These are phyloP conservation scores for Amanita fuliginea DNA, from an alignment of 768 basidiomycete genomes.

Conservation along the genomic window DNA sequence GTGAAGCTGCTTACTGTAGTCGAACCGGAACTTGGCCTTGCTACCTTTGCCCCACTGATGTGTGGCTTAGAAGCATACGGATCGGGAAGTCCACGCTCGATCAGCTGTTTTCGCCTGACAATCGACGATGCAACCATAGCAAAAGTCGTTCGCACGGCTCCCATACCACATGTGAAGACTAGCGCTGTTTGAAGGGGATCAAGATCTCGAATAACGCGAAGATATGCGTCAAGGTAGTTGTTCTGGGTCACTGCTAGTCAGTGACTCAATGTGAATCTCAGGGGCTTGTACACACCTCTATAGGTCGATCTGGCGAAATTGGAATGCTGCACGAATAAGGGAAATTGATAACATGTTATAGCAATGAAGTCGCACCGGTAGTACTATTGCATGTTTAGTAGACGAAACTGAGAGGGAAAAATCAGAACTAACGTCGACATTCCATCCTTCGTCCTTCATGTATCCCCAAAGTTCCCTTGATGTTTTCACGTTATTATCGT, in stretches of 20 bases:
- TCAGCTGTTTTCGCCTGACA: constrained; percentile 67
- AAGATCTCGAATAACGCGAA: constrained; percentile 65
- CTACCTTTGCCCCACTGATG: background rate
- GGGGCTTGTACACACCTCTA: constrained; percentile 44
- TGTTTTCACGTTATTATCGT: constrained; percentile 73
- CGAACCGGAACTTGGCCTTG: constrained; percentile 20
- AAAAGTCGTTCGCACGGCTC: constrained; percentile 92
- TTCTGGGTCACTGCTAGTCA: constrained; percentile 33
- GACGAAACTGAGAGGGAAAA: background rate
- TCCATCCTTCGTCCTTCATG: constrained; percentile 79
- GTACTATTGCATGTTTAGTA: constrained; percentile 36
- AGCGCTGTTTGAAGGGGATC: constrained; percentile 76
- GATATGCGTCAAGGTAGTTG: constrained; percentile 92
- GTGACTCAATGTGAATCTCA: background rate
- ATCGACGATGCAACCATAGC: constrained; percentile 94
- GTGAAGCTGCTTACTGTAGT: constrained; percentile 30
- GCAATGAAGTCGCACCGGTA: constrained; percentile 39
- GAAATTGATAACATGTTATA: background rate
- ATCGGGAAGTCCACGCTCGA: constrained; percentile 57
- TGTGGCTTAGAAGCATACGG: constrained; percentile 50
- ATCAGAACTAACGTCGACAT: constrained; percentile 58
- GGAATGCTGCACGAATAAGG: constrained; percentile 52
- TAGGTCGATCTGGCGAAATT: constrained; percentile 86
- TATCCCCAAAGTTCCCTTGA: constrained; percentile 77
- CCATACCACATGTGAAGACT: constrained; percentile 96